These are phyloP conservation scores for Spinacia oleracea DNA, from an alignment of 179 eudicot genomes.

Conservation along the genomic window DNA sequence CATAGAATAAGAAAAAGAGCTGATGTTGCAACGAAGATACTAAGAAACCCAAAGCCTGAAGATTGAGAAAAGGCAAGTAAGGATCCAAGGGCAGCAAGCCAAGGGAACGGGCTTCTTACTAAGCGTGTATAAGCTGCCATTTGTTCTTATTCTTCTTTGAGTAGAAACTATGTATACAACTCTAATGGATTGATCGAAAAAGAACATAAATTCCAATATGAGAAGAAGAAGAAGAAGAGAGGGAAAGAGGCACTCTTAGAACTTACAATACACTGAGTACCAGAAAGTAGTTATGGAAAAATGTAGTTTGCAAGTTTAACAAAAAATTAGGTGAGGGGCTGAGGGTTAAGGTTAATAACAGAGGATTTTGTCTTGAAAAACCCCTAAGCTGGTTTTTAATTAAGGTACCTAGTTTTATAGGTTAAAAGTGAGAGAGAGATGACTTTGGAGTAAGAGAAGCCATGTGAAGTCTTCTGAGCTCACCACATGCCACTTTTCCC, in stretches of 20 bases:
- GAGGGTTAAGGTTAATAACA: constrained; percentile 44
- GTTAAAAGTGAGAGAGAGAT: constrained; percentile 27
- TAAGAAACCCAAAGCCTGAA: constrained; percentile 26
- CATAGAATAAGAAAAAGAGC: constrained; percentile 35
- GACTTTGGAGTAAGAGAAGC: constrained; percentile 69
- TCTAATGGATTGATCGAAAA: too few relatives aligned
- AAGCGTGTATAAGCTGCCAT: constrained; percentile 31
- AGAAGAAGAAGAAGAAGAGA: too few relatives aligned
- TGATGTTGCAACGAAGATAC: constrained; percentile 37
- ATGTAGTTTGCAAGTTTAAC: constrained; percentile 18
- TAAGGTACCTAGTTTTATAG: constrained; percentile 35
- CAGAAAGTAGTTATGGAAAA: constrained; percentile 8
- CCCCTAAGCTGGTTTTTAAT: constrained; percentile 35
- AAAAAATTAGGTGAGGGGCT: constrained; percentile 42
- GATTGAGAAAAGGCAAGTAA: constrained; percentile 32
- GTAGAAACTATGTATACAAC: background rate
- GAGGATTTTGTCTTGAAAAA: constrained; percentile 63
- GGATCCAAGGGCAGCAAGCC: constrained; percentile 41
- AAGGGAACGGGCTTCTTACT: constrained; percentile 35
- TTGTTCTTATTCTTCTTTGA: background rate
- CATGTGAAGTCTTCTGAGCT: constrained; percentile 78
- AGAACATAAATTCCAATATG: too few relatives aligned
- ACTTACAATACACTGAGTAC: background rate
- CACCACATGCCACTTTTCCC: constrained; percentile 65
- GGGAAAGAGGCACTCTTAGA: too few relatives aligned